These are phyloP conservation scores for Ceratocystis cubensis DNA, from an alignment of 2,329 filamentous ascomycete species.

Conservation along the genomic window DNA sequence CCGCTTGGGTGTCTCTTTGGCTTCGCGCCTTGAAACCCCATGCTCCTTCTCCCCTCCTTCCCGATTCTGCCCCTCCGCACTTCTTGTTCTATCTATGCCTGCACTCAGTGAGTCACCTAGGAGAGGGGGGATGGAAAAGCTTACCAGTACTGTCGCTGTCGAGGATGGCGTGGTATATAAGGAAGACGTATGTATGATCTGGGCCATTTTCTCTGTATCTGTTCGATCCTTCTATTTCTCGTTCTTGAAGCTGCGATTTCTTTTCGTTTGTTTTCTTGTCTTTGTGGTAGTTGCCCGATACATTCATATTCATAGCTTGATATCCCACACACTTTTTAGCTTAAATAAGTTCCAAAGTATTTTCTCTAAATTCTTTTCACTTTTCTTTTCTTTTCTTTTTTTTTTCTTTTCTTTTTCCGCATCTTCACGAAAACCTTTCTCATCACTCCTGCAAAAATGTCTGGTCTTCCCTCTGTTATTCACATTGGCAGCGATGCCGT, in stretches of 20 bases:
- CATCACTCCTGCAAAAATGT: conserved; percentile 6
- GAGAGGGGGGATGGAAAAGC: not conserved
- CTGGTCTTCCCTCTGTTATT: conserved; percentile 16
- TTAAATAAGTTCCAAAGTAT: not conserved
- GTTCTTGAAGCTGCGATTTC: no score
- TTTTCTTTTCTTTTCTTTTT: not conserved
- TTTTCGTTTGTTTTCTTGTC: not conserved
- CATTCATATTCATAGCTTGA: not conserved
- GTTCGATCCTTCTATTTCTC: not conserved
- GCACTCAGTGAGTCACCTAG: conserved; percentile 3
- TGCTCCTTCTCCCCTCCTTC: not conserved
- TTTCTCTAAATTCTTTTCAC: not conserved
- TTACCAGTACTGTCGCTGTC: not conserved
- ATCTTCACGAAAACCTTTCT: not conserved
- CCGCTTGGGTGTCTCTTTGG: conserved; percentile 3
- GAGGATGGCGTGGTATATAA: not conserved
- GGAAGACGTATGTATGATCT: not conserved
- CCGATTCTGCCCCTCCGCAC: not conserved
- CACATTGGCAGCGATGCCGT: conserved; percentile 21
- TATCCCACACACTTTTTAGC: not conserved
- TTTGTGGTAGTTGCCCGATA: not conserved
- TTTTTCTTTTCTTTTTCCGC: not conserved
- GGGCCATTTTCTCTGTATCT: not conserved
- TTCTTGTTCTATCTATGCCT: not conserved
- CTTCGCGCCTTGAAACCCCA: not conserved